Conservation (phyloP, 2,329 filamentous ascomycete species). For the Coleophoma eucalyptorum region DNA sequence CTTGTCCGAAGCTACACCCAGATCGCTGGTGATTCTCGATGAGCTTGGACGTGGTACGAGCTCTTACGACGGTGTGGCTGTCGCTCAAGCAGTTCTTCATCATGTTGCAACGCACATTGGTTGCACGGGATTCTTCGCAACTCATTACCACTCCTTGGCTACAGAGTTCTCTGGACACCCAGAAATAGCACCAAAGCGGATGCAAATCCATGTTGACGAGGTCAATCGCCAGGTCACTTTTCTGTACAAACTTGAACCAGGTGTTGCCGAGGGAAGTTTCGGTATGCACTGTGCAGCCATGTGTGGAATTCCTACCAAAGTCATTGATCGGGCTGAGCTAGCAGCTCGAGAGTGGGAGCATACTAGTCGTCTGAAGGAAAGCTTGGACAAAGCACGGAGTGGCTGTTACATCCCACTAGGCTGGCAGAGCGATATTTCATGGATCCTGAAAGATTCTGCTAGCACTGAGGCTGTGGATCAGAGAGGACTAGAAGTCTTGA, state of each 20-base stretch:
- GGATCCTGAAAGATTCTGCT: constrained; percentile 59
- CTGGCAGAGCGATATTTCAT: constrained; percentile 81
- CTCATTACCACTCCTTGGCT: constrained; percentile 92
- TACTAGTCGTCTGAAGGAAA: constrained; percentile 85
- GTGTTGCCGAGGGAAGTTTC: constrained; percentile 93
- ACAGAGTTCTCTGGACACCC: constrained; percentile 88
- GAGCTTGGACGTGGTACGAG: constrained; percentile 93
- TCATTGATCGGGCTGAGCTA: constrained; percentile 83
- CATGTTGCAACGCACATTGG: constrained; percentile 92
- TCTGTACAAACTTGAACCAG: constrained; percentile 88
- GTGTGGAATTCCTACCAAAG: constrained; percentile 83
- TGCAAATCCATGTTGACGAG: constrained; percentile 94
- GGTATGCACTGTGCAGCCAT: constrained; percentile 99
- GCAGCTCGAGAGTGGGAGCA: constrained; percentile 94
- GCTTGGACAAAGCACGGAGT: constrained; percentile 74
- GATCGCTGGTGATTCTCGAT: constrained; percentile 93
- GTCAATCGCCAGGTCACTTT: constrained; percentile 86
- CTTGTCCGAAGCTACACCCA: constrained; percentile 85
- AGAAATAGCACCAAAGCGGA: constrained; percentile 79
- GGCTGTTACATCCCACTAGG: constrained; percentile 82
- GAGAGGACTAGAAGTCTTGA: constrained; percentile 54
- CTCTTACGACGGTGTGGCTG: constrained; percentile 93
- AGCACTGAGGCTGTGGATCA: constrained; percentile 37
- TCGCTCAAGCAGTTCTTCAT: constrained; percentile 95
- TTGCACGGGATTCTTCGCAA: constrained; percentile 94